A percentile compares a stretch with the other conserved stretches of the same genome.
These are phyloP conservation scores for Trichoderma sp. DNA, from an alignment of 2,329 filamentous ascomycete genomes.

Conservation along the genomic window DNA sequence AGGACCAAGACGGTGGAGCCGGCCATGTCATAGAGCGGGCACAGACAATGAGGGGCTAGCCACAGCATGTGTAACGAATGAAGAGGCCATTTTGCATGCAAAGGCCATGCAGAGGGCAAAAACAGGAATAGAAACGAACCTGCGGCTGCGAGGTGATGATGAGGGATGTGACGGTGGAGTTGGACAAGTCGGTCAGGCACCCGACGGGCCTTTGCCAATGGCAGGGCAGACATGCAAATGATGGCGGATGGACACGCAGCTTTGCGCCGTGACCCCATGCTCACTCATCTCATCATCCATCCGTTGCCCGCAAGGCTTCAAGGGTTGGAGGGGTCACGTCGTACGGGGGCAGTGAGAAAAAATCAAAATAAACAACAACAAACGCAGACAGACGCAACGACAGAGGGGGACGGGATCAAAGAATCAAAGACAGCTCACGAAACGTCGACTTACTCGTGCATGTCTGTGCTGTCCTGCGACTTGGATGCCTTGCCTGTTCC, in stretches of 20 bases:
- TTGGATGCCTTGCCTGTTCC: not conserved
- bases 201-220: conserved; percentile 11
- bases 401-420: not conserved
- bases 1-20: conserved; percentile 5
- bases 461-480: not conserved
- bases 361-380: conserved; percentile 29
- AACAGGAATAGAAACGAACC: not conserved
- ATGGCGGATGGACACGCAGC: not conserved
- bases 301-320: not conserved
- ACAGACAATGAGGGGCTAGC: conserved; percentile 8
- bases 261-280: conserved; percentile 3
- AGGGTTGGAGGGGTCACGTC: conserved; percentile 12
- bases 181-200: conserved; percentile 17
- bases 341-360: not conserved
- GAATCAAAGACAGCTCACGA: not conserved
- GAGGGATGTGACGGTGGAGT: conserved; percentile 15
- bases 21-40: conserved; percentile 12
- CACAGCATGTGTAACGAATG: not conserved
- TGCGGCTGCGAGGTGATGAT: not conserved
- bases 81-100: not conserved
- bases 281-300: not conserved
- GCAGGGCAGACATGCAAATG: not conserved
- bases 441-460: not conserved
- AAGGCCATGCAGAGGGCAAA: not conserved
- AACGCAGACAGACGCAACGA: not conserved